These are phyloP conservation scores for Stephanodiscus minutulus DNA, from an alignment of 108 stramenopile species.

Conservation along the genomic window DNA sequence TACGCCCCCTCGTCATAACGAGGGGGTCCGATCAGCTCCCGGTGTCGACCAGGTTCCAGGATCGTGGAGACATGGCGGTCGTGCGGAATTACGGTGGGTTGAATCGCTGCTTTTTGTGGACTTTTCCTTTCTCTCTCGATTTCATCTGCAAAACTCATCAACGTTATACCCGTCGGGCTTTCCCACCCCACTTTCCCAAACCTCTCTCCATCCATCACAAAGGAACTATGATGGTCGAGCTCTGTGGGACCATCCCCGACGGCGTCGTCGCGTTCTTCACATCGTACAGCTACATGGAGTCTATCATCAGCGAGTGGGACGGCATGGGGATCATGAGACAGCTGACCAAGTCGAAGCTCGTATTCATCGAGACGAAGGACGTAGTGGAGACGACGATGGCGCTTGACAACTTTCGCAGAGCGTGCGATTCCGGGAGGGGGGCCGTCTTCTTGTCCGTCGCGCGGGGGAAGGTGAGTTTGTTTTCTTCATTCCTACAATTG, in stretches of 20 bases:
- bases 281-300: conserved; percentile 98
- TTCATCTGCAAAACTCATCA: background rate
- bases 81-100: conserved; percentile 85
- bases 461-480: conserved; percentile 87
- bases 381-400: conserved; percentile 99
- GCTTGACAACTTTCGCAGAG: conserved; percentile 95
- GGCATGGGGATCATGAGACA: conserved; percentile 89
- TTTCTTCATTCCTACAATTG: background rate
- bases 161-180: background rate
- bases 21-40: conserved; percentile 91
- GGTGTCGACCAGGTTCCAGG: conserved; percentile 88
- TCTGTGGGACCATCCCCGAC: conserved; percentile 92
- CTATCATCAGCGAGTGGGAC: conserved; percentile 93
- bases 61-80: conserved; percentile 91
- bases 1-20: conserved; percentile 95
- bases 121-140: background rate
- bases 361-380: conserved; percentile 99
- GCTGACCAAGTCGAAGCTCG: conserved; percentile 91
- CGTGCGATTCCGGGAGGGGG: conserved; percentile 98
- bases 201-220: conserved; percentile 15
- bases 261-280: conserved; percentile 99
- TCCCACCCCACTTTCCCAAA: background rate
- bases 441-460: conserved; percentile 99
- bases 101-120: background rate
- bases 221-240: conserved; percentile 89